Evolutionary conservation across 192 early-diverging fungal genomes (phyloP).

Genomic region (Coemansia sp.): DNA sequence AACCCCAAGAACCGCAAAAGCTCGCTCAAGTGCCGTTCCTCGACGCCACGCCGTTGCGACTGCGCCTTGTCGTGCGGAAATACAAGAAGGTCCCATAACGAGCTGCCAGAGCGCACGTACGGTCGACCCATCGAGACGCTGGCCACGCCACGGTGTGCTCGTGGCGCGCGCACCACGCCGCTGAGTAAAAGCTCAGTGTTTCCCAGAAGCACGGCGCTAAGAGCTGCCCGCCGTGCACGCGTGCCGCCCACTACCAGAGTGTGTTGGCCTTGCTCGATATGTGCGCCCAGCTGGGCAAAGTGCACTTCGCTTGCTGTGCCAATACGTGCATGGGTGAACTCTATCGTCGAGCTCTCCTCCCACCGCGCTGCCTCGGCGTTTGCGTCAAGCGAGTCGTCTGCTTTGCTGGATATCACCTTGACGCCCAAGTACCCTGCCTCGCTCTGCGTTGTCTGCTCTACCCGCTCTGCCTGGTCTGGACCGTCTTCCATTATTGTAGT

Average conservation of each 20-base stretch:
- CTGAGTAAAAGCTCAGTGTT: not conserved
- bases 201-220: constrained; percentile 20
- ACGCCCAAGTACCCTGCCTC: constrained; percentile 2
- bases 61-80: constrained; percentile 47
- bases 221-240: constrained; percentile 13
- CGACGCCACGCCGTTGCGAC: constrained; percentile 30
- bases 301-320: constrained; percentile 1
- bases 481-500: not conserved
- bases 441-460: not conserved
- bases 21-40: constrained; percentile 33
- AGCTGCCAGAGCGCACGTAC: constrained; percentile 36
- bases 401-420: constrained; percentile 2
- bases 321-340: constrained; percentile 11
- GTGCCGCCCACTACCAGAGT: constrained; percentile 29
- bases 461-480: not conserved
- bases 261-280: constrained; percentile 31
- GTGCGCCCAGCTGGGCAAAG: constrained; percentile 24
- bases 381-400: not conserved
- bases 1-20: constrained; percentile 31
- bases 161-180: constrained; percentile 15
- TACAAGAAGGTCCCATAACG: constrained; percentile 44
- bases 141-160: constrained; percentile 14
- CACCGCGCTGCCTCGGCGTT: constrained; percentile 1
- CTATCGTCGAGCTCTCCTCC: constrained; percentile 11
- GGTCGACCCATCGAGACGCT: constrained; percentile 9